These are phyloP conservation scores for Aspergillus nomiae DNA, from an alignment of 2,329 filamentous ascomycete genomes.

Conservation along the genomic window DNA sequence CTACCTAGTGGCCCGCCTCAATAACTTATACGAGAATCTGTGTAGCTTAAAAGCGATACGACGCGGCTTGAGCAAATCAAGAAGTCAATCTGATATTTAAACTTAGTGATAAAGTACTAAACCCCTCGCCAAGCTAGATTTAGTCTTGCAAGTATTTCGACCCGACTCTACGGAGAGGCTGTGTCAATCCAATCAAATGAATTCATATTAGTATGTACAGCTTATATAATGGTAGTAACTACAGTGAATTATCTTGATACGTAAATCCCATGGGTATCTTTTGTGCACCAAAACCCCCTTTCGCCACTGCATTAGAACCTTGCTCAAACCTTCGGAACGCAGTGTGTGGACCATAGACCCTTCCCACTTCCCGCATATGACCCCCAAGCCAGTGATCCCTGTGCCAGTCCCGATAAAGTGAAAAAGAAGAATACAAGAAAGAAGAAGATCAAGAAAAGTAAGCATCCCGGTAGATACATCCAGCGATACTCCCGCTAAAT, in stretches of 20 bases:
- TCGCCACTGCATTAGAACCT: neutral
- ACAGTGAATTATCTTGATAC: neutral
- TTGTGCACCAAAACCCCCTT: constrained; percentile 1
- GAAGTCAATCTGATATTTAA: neutral
- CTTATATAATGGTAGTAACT: neutral
- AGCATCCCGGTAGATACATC: neutral
- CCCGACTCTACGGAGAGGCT: neutral
- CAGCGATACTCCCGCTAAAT: constrained; percentile 1
- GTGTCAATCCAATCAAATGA: neutral
- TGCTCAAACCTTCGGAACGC: neutral
- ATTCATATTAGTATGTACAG: constrained; percentile 4
- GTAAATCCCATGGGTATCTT: constrained; percentile 13
- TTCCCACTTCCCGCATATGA: neutral
- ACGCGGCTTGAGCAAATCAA: neutral
- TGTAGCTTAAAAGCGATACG: neutral
- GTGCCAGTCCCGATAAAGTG: neutral
- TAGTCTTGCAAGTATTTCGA: neutral
- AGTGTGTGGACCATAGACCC: neutral
- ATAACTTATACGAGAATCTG: neutral
- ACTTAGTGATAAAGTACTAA: neutral
- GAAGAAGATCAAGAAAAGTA: constrained; percentile 4
- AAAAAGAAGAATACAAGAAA: neutral
- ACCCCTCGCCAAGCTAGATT: neutral
- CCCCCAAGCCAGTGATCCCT: neutral
- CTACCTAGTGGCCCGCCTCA: neutral